These are phyloP conservation scores for Prorocentrum cordatum DNA, from an alignment of 169 alveolate genomes.

Conservation along the genomic window DNA sequence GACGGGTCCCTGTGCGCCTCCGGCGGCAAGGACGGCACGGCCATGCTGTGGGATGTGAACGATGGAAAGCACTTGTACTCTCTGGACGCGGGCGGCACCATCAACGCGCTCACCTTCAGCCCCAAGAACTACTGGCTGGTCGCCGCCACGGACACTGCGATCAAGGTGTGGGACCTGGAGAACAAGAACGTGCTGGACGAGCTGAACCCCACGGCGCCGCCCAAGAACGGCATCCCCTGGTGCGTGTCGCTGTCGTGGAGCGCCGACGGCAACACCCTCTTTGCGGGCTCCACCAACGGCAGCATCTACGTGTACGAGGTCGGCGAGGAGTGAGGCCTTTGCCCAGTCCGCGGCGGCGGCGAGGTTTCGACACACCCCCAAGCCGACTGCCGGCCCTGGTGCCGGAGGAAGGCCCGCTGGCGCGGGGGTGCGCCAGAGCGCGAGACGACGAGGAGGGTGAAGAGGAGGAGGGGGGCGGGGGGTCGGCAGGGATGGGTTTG, in stretches of 20 bases:
- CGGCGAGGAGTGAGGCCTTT: slow-evolving; percentile 54
- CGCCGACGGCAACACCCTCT: slow-evolving; percentile 87
- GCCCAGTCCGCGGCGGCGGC: too few relatives aligned
- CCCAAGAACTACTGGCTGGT: slow-evolving; percentile 94
- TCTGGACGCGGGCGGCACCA: slow-evolving; percentile 87
- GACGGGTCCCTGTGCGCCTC: slow-evolving; percentile 96
- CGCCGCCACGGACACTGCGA: slow-evolving; percentile 91
- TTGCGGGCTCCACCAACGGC: slow-evolving; percentile 89
- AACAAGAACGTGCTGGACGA: slow-evolving; percentile 87
- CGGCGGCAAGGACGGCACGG: slow-evolving; percentile 97
- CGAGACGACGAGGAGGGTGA: too few relatives aligned
- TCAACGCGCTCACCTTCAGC: slow-evolving; percentile 90
- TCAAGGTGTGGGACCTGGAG: slow-evolving; percentile 90
- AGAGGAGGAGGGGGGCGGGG: too few relatives aligned
- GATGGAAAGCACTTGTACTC: slow-evolving; percentile 92
- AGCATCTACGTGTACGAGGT: slow-evolving; percentile 86
- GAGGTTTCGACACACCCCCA: too few relatives aligned
- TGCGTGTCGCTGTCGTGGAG: slow-evolving; percentile 91
- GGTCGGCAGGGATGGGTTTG: too few relatives aligned
- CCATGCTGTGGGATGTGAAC: slow-evolving; percentile 91
- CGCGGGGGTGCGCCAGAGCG: too few relatives aligned
- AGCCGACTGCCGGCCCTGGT: too few relatives aligned
- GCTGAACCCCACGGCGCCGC: slow-evolving; percentile 82
- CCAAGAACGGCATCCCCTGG: slow-evolving; percentile 90
- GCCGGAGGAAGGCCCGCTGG: too few relatives aligned